Evolutionary conservation across 1,284 basidiomycete genomes (phyloP), one percentile per base, ranked within the genome.

Genomic region (Puccinia coronata): DNA sequence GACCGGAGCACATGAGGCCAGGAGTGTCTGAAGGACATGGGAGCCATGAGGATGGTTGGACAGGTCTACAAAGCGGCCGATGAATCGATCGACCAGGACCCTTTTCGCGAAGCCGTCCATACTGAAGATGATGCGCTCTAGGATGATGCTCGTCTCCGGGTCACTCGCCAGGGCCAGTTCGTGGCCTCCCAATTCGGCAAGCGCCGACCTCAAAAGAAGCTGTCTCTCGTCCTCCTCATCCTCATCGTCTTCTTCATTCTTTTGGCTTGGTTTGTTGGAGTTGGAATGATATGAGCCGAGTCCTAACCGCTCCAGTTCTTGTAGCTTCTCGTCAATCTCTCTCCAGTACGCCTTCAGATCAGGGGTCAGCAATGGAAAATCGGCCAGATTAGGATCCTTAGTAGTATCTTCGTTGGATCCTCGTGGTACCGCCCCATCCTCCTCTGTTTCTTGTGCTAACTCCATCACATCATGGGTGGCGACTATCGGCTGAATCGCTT

Each of bases 101-200:
- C 95, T 89, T 74, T 93, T 89, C 23, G 93, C 92, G 87, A 95
- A 95, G 86, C 97, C 95, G 85, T 96, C 94, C 91, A 98, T 94
- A 0, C 93, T 95, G 84, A 95, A 90, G 20, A 91, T 85, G 89
- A 97, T 91, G 83, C 94, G 89, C 86, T 98, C 95, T 74, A 98
- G 87, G 69, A 96, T 90, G 41, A 92, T 89, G 0, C 94, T 94
- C 83, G 93, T 95, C 82, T 97, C 95, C 1, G 93, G 92, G 86
- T 98, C 96, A 0, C 95, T 95, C 0, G 94, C 91, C 20, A 96
- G 90, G 83, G 92, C 91, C 72, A 92, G 91, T 87, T 97, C 96
- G 85, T 96, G 94, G 5, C 90, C 92, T 23, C 89, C 89, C 89
- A 96, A 91, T 84, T 96, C 93, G 25, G 89, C 88, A 57, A 98